Conservation (phyloP, 2,329 filamentous ascomycete species). For the Xylariomycetidae sp. region DNA sequence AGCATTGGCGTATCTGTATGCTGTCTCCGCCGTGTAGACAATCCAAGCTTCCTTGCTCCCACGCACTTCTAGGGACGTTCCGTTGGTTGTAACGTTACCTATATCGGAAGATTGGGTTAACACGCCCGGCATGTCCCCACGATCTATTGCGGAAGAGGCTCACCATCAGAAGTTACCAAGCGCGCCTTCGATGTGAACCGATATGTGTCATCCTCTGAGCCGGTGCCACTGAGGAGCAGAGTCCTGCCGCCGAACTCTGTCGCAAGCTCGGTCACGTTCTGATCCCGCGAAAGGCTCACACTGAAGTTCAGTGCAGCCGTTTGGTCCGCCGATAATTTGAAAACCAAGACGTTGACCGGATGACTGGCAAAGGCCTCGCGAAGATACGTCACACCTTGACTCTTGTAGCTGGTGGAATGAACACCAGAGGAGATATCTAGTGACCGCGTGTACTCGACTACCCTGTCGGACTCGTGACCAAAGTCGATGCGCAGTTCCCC, state of each 20-base stretch:
- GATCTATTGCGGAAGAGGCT: neutral
- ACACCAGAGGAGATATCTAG: neutral
- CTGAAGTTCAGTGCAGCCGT: slow-evolving; percentile 1
- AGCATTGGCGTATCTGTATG: slow-evolving; percentile 1
- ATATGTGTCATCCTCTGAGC: neutral
- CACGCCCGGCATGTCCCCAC: neutral
- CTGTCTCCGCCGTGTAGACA: slow-evolving; percentile 3
- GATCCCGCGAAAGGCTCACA: slow-evolving; percentile 2
- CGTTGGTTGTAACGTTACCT: slow-evolving; percentile 2
- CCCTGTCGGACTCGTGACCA: neutral
- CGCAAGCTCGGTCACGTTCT: slow-evolving; percentile 2
- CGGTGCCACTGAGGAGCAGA: neutral
- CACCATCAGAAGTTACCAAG: neutral
- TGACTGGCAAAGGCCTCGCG: slow-evolving; percentile 1
- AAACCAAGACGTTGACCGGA: neutral
- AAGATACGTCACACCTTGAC: neutral
- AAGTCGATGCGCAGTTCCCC: slow-evolving; percentile 2
- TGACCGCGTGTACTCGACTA: neutral
- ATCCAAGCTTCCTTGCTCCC: slow-evolving; percentile 2
- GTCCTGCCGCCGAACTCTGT: neutral
- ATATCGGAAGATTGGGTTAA: no score
- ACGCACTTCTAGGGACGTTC: slow-evolving; percentile 1
- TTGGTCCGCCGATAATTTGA: neutral
- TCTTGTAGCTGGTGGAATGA: neutral
- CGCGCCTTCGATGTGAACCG: neutral